A percentile compares a stretch with the other conserved stretches of the same genome.
Conservation (phyloP, 2,329 filamentous ascomycete species). For the Lasiodiplodia sp. region DNA sequence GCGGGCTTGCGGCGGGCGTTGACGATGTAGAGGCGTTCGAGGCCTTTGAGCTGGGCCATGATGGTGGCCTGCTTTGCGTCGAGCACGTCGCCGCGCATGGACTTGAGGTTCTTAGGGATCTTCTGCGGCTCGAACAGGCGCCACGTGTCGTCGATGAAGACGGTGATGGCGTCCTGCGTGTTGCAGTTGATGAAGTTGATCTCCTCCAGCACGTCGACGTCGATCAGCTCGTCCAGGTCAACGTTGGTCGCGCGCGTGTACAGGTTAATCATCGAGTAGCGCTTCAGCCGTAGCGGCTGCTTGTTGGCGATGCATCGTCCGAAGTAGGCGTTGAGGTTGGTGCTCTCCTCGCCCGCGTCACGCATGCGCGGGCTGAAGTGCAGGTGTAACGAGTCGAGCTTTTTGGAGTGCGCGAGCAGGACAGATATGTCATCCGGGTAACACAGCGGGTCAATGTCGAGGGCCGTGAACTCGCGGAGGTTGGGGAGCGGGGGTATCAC, state of each 20-base stretch:
- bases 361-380: slow-evolving; percentile 71
- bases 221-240: slow-evolving; percentile 55
- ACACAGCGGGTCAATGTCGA: slow-evolving; percentile 69
- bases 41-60: slow-evolving; percentile 49
- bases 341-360: slow-evolving; percentile 63
- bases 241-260: slow-evolving; percentile 61
- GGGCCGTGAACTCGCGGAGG: slow-evolving; percentile 60
- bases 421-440: slow-evolving; percentile 69
- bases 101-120: slow-evolving; percentile 52
- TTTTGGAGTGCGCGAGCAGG: slow-evolving; percentile 61
- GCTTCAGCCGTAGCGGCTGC: slow-evolving; percentile 56
- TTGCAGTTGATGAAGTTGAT: slow-evolving; percentile 61
- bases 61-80: slow-evolving; percentile 55
- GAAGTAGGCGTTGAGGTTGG: slow-evolving; percentile 63
- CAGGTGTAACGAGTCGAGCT: slow-evolving; percentile 62
- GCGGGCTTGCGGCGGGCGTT: slow-evolving; percentile 44
- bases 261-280: slow-evolving; percentile 64
- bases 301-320: slow-evolving; percentile 60
- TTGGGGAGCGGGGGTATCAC: slow-evolving; percentile 65
- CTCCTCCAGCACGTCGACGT: slow-evolving; percentile 53
- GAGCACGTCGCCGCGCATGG: slow-evolving; percentile 57
- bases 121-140: slow-evolving; percentile 39
- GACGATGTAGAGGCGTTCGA: slow-evolving; percentile 63
- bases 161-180: slow-evolving; percentile 47
- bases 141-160: slow-evolving; percentile 67